A percentile compares a stretch with the other conserved stretches of the same genome.
These are phyloP conservation scores for Arthrobotrys megalospora DNA, from an alignment of 2,329 filamentous ascomycete genomes.

Conservation along the genomic window DNA sequence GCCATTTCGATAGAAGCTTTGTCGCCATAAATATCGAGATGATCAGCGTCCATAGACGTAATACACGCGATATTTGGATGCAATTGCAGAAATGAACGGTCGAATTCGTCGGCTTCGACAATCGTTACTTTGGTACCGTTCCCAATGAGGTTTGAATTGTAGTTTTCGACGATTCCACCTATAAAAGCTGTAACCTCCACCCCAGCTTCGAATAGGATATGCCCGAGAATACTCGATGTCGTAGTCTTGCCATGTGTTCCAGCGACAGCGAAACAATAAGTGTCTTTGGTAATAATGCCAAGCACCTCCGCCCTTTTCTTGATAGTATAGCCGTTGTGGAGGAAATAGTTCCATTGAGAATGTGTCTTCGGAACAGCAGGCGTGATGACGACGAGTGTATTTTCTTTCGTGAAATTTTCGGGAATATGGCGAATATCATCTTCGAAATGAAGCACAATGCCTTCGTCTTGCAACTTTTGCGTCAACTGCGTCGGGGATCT, in stretches of 20 bases:
- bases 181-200: constrained; percentile 21
- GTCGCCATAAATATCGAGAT: constrained; percentile 21
- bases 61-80: constrained; percentile 11
- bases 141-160: constrained; percentile 19
- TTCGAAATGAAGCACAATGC: neutral
- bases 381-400: constrained; percentile 9
- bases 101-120: constrained; percentile 17
- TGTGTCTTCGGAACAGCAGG: constrained; percentile 7
- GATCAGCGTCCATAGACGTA: constrained; percentile 18
- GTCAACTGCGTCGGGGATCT: constrained; percentile 21
- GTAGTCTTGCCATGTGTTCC: constrained; percentile 29
- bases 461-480: constrained; percentile 4
- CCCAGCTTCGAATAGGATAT: constrained; percentile 16
- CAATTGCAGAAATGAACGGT: constrained; percentile 15
- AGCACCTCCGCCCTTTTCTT: constrained; percentile 21
- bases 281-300: constrained; percentile 15
- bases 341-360: constrained; percentile 7
- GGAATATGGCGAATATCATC: constrained; percentile 1
- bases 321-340: neutral
- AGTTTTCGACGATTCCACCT: constrained; percentile 25
- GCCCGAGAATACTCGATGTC: constrained; percentile 11
- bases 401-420: neutral
- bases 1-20: neutral
- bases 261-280: constrained; percentile 21
- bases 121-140: constrained; percentile 11